Evolutionary conservation across 2,329 filamentous ascomycete genomes (phyloP).

Genomic region (Penicillium sclerotiorum): DNA sequence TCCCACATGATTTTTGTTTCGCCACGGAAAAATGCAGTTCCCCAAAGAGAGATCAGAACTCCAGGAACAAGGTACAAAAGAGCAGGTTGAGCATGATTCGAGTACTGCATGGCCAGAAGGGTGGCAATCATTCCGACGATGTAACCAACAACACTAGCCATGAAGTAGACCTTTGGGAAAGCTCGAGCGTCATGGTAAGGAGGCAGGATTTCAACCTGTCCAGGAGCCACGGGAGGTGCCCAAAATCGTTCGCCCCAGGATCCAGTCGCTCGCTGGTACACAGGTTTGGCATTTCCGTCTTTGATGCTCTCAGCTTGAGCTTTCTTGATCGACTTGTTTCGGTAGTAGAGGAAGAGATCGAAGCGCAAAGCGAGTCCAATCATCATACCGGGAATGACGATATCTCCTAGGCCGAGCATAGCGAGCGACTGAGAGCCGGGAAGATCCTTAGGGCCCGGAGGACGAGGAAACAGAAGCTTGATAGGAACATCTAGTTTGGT

Average conservation of each 20-base stretch:
- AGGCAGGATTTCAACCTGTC: slow-evolving; percentile 34
- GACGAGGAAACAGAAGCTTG: slow-evolving; percentile 82
- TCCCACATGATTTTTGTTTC: slow-evolving; percentile 77
- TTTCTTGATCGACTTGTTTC: slow-evolving; percentile 60
- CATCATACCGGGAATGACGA: slow-evolving; percentile 89
- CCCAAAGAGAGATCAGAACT: slow-evolving; percentile 74
- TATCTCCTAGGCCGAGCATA: slow-evolving; percentile 92
- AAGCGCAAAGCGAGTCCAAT: slow-evolving; percentile 87
- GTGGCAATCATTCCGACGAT: slow-evolving; percentile 75
- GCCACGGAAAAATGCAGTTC: slow-evolving; percentile 69
- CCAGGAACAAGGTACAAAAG: slow-evolving; percentile 90
- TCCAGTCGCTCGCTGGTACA: slow-evolving; percentile 62
- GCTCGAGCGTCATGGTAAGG: slow-evolving; percentile 42
- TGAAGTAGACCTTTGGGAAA: slow-evolving; percentile 87
- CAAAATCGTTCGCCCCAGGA: slow-evolving; percentile 85
- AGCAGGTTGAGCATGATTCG: slow-evolving; percentile 82
- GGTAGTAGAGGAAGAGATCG: slow-evolving; percentile 83
- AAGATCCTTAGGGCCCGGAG: slow-evolving; percentile 51
- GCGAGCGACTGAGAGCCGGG: slow-evolving; percentile 52
- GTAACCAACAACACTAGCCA: slow-evolving; percentile 76
- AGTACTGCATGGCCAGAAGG: slow-evolving; percentile 74
- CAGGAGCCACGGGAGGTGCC: slow-evolving; percentile 51
- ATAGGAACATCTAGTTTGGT: slow-evolving; percentile 89
- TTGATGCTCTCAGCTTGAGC: slow-evolving; percentile 24
- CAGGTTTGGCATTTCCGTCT: slow-evolving; percentile 32